Base-by-base conservation (phyloP, 2,329 filamentous ascomycete genomes). In the Paecilomyces niveus region DNA sequence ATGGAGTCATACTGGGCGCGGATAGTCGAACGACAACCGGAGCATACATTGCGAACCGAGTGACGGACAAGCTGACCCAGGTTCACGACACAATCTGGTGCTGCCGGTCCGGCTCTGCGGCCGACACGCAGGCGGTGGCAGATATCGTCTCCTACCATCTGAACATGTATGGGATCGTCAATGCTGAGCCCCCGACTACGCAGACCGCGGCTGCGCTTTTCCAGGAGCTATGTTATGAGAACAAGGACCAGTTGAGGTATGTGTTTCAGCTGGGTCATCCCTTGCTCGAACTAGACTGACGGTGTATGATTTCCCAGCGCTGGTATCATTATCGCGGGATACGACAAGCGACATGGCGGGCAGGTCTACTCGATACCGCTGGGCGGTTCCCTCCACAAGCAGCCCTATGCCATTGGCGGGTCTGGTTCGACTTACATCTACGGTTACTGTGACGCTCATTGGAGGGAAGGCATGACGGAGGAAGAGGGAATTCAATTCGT, bases 21-120 rank as follows among this genome's bases (percentile, higher is more conserved):
- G 94, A 99, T 78, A 97, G 92, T 71, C 87, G 94, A 81, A 99
- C 94, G 65, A 99, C 94, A 53, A 99, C 93, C 57, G 94, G 94
- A 70, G 87, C 93, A 68, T 99, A 97, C 83, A 97, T 99, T 73
- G 94, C 94, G 69, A 99, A 99, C 79, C 89, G 94, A 82, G 94
- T 99, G 65, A 99, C 94, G 64, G 94, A 99, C 84, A 99, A 99
- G 83, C 87, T 99, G 74, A 99, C 94, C 70, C 89, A 92, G 81
- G 93, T 99, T 61, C 90, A 96, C 80, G 94, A 99, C 77, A 97
- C 93, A 60, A 97, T 99, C 78, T 99, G 94, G 94, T 99, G 94
- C 81, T 99, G 94, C 81, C 89, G 94, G 71, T 97, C 94, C 61
- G 94, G 94, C 55, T 99, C 94, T 26, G 94, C 94, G 32, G 94